Evolutionary conservation across 495 filamentous ascomycete species (phyloP), one percentile per base, ranked within the genome.

Genomic region (Hyphodiscus hymeniophilus): DNA sequence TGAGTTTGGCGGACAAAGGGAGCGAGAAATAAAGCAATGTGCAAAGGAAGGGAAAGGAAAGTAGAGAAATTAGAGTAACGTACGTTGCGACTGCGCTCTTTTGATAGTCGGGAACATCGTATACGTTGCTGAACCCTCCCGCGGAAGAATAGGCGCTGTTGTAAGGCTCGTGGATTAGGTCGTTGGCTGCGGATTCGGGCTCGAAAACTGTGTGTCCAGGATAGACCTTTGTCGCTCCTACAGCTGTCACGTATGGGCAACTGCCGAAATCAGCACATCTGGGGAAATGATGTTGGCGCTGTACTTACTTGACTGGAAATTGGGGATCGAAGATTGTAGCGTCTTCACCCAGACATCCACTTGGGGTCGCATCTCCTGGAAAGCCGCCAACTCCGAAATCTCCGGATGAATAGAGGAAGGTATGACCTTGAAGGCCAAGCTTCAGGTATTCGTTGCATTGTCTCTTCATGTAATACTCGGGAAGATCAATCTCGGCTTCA

Each of bases 91-190:
- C 73, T 0, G 70, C 72, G 1, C 55, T 30, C 7, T 66, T 32
- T 58, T 88, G 82, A 53, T 77, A 87, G 10, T 50, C 34, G 0
- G 82, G 79, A 3, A 67, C 57, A n/a, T 63, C 56, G 60, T 79
- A 87, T 55, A 83, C 65, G 58, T 85, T 84, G 54, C 73, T 79
- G 62, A 86, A 85, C 12, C 81, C 81, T 31, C 82, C 80, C 12
- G 80, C 79, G 8, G 74, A 77, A 4, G 49, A 52, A 11, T 43
- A 70, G 32, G 53, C 40, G 31, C 31, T 10, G 15, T 17, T n/a
- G 11, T 28, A 50, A 15, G 47, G 21, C 3, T 30, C 43, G 16
- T 11, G 15, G 16, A 18, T 72, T 46, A 22, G 42, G 16, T 42
- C 36, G 17, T 44, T 21, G 5, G 63, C 68, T 42, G 54, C 42